phyloP scores from a whole-genome alignment of 306 rosid species.

The Gleditsia sinensis region DNA sequence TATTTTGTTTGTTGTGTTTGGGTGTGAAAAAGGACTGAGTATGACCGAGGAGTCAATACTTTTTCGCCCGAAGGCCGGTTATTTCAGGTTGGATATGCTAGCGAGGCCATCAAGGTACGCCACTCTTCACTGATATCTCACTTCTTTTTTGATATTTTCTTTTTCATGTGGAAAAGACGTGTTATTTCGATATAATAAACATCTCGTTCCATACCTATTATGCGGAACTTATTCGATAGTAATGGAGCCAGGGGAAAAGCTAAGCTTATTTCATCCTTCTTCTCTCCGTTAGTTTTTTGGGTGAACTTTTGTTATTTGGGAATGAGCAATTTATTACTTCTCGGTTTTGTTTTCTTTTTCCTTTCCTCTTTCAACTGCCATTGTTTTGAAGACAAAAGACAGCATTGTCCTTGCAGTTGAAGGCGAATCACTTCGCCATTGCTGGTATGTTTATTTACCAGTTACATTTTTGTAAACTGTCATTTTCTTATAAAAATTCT shows the following conservation, averaged over 20 bases:
- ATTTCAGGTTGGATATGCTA: constrained; percentile 99
- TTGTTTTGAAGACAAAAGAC: constrained; percentile 90
- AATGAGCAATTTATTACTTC: background rate
- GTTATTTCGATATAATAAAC: too few species aligned
- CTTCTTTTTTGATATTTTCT: too few species aligned
- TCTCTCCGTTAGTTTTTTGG: too few species aligned
- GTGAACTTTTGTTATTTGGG: too few species aligned
- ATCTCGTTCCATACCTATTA: background rate
- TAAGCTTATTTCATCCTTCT: background rate
- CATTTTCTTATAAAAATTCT: background rate
- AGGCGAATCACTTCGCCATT: constrained; percentile 92
- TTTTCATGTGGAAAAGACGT: too few species aligned
- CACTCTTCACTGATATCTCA: background rate
- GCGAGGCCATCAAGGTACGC: constrained; percentile 92
- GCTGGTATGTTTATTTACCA: constrained; percentile 53
- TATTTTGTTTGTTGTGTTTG: constrained; percentile 3
- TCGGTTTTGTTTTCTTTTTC: background rate
- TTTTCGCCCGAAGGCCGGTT: constrained; percentile 97
- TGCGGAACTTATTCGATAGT: background rate
- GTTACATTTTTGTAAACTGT: background rate
- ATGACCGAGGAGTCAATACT: constrained; percentile 97
- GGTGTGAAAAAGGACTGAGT: constrained; percentile 73
- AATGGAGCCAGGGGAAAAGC: background rate
- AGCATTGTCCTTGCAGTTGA: constrained; percentile 98
- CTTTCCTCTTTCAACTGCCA: constrained; percentile 61